Base-by-base conservation (phyloP, 2,329 filamentous ascomycete genomes). In the Pseudogymnoascus sp. region DNA sequence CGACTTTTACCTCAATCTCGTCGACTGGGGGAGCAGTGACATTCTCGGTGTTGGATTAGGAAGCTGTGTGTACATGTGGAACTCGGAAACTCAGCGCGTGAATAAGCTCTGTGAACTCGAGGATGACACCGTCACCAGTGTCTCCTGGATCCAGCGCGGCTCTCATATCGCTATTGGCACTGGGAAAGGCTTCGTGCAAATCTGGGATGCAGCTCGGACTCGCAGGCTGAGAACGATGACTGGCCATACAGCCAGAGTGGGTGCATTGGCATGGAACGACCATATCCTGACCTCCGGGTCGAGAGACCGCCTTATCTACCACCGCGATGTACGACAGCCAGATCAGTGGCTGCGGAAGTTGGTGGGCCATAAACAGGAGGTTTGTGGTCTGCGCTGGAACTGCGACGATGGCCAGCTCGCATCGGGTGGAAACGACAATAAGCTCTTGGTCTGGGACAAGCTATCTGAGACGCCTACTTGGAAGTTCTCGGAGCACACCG, bases 401-500 rank as follows among this genome's bases (percentile, higher is more conserved):
- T 90, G 90, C 64, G 93, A 97, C 69, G 93, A 97, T 71, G 90
- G 92, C 4, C 95, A 99, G 74, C 82, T 99, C 26, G 95, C 95
- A 11, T 96, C 91, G 63, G 95, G 95, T 60, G 95, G 95, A 5
- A 99, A 99, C 75, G 95, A 99, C 78, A 99, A 99, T 78, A 97
- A 97, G 74, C 82, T 99, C 53, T 95, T 97, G 84, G 92, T 99
- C 23, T 99, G 95, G 95, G 95, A 99, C 71, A 96, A 96, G 74
- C 82, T 97, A 64, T 91, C 87, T n/a, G 90, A 96, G 69, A 90
- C 92, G 7, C 95, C 95, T 1, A 82, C 96, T 2, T 96, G 90
- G 82, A 96, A 96, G 70, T 97, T 96, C 76, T 89, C 90, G 17
- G 93, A 97, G 67, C 95, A 99, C 74, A 93, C 89, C 36, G 95